Percentiles rank a stretch among this genome's conserved stretches.
phyloP scores from a whole-genome alignment of 2,329 filamentous ascomycete species.

The Ophiocordyceps camponoti-saundersi region DNA sequence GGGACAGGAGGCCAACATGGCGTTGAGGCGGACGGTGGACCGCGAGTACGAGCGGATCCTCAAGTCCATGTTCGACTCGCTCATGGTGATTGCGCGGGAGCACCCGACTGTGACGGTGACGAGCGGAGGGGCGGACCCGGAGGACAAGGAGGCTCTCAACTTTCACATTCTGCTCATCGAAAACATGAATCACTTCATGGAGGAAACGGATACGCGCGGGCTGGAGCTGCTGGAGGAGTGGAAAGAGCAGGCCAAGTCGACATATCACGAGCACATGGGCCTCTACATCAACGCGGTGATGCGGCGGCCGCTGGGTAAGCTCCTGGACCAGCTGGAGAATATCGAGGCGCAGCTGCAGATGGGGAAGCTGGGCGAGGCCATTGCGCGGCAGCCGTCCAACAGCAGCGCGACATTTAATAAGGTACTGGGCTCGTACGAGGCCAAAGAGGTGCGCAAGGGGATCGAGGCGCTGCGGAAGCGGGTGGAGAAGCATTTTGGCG shows the following conservation, averaged over 20 bases:
- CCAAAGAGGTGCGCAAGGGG: conserved; percentile 75
- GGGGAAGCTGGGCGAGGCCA: conserved; percentile 41
- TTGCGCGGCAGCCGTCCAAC: conserved; percentile 70
- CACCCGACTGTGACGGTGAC: conserved; percentile 34
- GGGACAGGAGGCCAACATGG: conserved; percentile 35
- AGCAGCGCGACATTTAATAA: conserved; percentile 74
- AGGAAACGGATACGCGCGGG: conserved; percentile 65
- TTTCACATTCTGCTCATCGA: conserved; percentile 95
- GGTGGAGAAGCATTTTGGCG: conserved; percentile 94
- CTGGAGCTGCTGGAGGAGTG: conserved; percentile 69
- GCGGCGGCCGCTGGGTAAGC: conserved; percentile 72
- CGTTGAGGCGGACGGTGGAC: conserved; percentile 63
- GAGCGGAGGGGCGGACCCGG: conserved; percentile 35
- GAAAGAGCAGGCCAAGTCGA: conserved; percentile 59
- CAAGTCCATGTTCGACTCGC: conserved; percentile 90
- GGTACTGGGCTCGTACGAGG: conserved; percentile 62
- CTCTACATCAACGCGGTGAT: conserved; percentile 81
- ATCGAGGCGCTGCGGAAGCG: conserved; percentile 78
- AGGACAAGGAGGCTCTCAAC: conserved; percentile 93
- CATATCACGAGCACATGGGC: conserved; percentile 73
- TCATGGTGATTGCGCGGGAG: conserved; percentile 80
- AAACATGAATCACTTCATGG: conserved; percentile 96
- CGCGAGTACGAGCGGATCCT: conserved; percentile 78
- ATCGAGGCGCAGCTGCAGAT: conserved; percentile 55
- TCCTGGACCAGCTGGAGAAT: conserved; percentile 82